Evolutionary conservation across 2,329 filamentous ascomycete species (phyloP).

Genomic region (Mycogone perniciosa): DNA sequence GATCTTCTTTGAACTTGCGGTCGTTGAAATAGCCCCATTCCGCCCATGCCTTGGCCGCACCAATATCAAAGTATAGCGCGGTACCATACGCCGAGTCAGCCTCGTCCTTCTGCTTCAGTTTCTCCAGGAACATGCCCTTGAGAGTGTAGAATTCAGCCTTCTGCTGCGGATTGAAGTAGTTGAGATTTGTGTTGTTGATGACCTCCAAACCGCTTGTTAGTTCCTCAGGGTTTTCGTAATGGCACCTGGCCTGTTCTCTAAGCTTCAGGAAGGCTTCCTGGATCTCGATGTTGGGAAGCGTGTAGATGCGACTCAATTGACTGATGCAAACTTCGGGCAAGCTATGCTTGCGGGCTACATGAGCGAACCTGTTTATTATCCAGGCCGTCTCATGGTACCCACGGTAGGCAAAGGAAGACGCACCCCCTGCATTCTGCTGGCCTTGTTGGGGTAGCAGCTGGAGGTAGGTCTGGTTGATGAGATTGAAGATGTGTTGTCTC

Average conservation of each 20-base stretch:
- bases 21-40: slow-evolving; percentile 99
- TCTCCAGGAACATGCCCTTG: slow-evolving; percentile 98
- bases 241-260: slow-evolving; percentile 96
- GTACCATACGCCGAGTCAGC: slow-evolving; percentile 92
- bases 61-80: slow-evolving; percentile 91
- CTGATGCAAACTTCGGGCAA: slow-evolving; percentile 96
- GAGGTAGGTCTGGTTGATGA: slow-evolving; percentile 94
- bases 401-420: slow-evolving; percentile 84
- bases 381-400: slow-evolving; percentile 98
- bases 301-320: slow-evolving; percentile 96
- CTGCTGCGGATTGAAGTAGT: slow-evolving; percentile 92
- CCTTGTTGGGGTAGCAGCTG: slow-evolving; percentile 73
- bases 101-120: slow-evolving; percentile 82
- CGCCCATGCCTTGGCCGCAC: slow-evolving; percentile 94
- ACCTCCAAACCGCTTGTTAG: slow-evolving; percentile 90
- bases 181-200: slow-evolving; percentile 98
- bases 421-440: slow-evolving; percentile 70
- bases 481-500: slow-evolving; percentile 96
- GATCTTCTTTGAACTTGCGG: slow-evolving; percentile 87
- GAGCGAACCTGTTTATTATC: slow-evolving; percentile 99
- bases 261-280: slow-evolving; percentile 98
- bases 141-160: slow-evolving; percentile 99
- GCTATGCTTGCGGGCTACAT: slow-evolving; percentile 94
- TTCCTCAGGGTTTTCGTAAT: slow-evolving; percentile 93
- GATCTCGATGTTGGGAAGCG: slow-evolving; percentile 97